These are phyloP conservation scores for Tetrahymena elliotti DNA, from an alignment of 73 alveolate genomes.

Conservation along the genomic window DNA sequence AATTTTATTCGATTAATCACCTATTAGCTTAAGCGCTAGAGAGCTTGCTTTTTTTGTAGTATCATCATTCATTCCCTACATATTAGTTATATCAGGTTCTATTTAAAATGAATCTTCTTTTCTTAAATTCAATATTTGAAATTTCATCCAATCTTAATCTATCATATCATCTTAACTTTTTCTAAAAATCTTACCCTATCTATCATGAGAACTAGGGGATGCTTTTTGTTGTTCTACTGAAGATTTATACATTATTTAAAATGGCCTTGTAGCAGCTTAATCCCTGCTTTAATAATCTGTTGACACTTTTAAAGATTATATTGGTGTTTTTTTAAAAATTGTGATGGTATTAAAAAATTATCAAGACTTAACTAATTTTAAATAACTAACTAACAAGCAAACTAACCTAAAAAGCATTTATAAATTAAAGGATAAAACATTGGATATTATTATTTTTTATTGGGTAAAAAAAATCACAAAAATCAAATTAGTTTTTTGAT, in stretches of 20 bases:
- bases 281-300: not conserved
- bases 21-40: not conserved
- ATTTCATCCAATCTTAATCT: not conserved
- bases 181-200: not conserved
- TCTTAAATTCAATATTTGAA: not conserved
- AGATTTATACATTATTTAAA: not conserved
- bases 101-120: not conserved
- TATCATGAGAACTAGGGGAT: not conserved
- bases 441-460: no score
- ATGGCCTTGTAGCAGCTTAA: not conserved
- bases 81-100: not conserved
- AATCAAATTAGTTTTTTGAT: no score
- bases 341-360: no score
- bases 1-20: not conserved
- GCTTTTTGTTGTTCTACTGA: not conserved
- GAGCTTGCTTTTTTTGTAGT: not conserved
- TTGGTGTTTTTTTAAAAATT: not conserved
- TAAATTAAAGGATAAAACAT: no score
- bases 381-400: not conserved
- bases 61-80: not conserved
- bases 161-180: not conserved
- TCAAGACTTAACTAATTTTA: no score
- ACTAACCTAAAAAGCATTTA: not conserved
- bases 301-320: not conserved
- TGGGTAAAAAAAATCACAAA: no score